Conservation (phyloP, 495 filamentous ascomycete species). For the Xylaria grammica region DNA sequence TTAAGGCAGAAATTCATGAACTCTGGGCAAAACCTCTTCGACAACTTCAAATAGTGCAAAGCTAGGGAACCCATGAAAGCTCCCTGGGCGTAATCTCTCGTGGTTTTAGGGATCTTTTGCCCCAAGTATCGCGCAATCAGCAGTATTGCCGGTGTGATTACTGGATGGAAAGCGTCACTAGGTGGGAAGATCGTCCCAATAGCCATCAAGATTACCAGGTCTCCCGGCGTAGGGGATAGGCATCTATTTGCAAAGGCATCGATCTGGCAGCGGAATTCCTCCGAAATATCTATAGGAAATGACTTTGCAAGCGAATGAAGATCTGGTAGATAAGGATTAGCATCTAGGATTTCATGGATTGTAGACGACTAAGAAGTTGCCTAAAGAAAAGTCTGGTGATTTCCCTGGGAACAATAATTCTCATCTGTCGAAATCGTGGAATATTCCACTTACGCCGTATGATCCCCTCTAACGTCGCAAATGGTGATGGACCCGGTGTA, state of each 20-base stretch:
- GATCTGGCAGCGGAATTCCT: constrained; percentile 75
- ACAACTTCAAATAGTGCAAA: constrained; percentile 77
- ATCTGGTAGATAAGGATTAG: constrained; percentile 40
- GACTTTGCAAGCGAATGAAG: constrained; percentile 86
- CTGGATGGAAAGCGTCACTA: constrained; percentile 93
- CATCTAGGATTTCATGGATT: neutral
- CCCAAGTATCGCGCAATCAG: constrained; percentile 82
- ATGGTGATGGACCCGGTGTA: constrained; percentile 35
- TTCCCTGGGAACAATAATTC: neutral
- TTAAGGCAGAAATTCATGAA: constrained; percentile 80
- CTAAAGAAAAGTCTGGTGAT: neutral
- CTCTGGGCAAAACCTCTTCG: constrained; percentile 88
- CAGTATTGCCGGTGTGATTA: constrained; percentile 86
- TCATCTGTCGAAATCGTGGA: neutral
- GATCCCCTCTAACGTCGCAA: constrained; percentile 48
- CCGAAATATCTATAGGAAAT: constrained; percentile 76
- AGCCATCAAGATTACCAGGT: constrained; percentile 81
- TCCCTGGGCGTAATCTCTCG: constrained; percentile 72
- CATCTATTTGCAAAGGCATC: constrained; percentile 66
- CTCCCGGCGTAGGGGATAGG: constrained; percentile 68
- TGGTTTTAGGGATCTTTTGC: constrained; percentile 66
- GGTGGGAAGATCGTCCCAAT: constrained; percentile 88
- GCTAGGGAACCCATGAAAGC: constrained; percentile 78
- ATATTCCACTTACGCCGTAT: constrained; percentile 35
- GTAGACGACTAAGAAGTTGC: neutral